These are phyloP conservation scores for Isoetes taiwanensis DNA, from an alignment of 75 land plant genomes.

Conservation along the genomic window DNA sequence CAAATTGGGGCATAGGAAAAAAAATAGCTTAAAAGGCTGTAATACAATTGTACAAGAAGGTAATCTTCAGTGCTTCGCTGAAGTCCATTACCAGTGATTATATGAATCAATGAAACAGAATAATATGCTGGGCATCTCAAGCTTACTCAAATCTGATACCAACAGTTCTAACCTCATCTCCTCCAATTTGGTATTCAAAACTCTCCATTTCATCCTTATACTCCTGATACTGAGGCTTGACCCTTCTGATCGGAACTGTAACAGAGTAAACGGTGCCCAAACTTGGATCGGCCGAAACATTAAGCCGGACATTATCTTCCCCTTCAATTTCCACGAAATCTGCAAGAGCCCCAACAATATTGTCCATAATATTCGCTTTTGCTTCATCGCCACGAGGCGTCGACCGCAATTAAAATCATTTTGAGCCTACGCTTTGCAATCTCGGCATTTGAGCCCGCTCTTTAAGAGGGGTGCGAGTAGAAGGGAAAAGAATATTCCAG, in stretches of 20 bases:
- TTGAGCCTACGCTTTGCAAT: slow-evolving; percentile 85
- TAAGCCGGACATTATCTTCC: slow-evolving; percentile 84
- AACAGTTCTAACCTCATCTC: slow-evolving; percentile 9
- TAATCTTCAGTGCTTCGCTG: too few relatives aligned
- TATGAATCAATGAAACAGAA: too few relatives aligned
- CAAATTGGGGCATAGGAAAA: too few relatives aligned
- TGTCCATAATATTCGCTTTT: slow-evolving; percentile 61
- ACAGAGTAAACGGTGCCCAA: slow-evolving; percentile 94
- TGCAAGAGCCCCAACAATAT: slow-evolving; percentile 62
- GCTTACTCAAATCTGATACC: too few relatives aligned
- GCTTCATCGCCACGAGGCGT: slow-evolving; percentile 91
- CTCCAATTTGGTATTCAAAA: too few relatives aligned
- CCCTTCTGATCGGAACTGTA: slow-evolving; percentile 82
- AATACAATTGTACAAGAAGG: too few relatives aligned
- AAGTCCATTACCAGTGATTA: too few relatives aligned
- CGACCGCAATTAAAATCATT: slow-evolving; percentile 91
- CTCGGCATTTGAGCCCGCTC: slow-evolving; percentile 73
- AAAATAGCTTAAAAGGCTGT: too few relatives aligned
- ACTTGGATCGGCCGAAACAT: slow-evolving; percentile 66
- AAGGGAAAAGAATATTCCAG: slow-evolving; percentile 76
- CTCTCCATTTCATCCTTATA: slow-evolving; percentile 11
- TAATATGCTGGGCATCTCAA: too few relatives aligned
- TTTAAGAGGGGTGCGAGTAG: slow-evolving; percentile 15
- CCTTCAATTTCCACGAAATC: slow-evolving; percentile 97
- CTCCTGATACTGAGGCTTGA: slow-evolving; percentile 71